A percentile compares a stretch with the other conserved stretches of the same genome.
Conservation (phyloP, 106 monocot species). For the Agapanthus africanus region DNA sequence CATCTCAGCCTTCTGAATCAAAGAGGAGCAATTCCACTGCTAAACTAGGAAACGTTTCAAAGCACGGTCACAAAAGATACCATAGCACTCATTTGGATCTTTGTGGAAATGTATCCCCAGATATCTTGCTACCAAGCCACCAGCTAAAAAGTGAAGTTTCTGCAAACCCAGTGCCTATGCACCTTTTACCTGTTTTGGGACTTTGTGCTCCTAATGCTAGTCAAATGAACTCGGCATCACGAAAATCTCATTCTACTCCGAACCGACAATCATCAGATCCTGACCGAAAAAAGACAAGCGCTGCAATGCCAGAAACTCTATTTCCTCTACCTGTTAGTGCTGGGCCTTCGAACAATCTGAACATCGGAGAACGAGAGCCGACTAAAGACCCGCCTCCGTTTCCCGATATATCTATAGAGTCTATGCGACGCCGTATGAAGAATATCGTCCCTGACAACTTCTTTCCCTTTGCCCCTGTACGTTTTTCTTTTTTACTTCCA, state of each 20-base stretch:
- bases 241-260: slow-evolving; percentile 19
- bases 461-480: slow-evolving; percentile 63
- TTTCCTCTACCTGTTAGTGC: slow-evolving; percentile 19
- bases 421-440: slow-evolving; percentile 32
- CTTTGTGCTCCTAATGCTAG: slow-evolving; percentile 87
- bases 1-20: slow-evolving; percentile 22
- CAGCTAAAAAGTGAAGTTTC: slow-evolving; percentile 20
- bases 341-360: slow-evolving; percentile 22
- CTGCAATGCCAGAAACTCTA: slow-evolving; percentile 23
- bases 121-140: slow-evolving; percentile 29
- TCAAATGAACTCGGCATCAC: slow-evolving; percentile 21
- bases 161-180: slow-evolving; percentile 21
- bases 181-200: slow-evolving; percentile 73
- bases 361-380: slow-evolving; percentile 13
- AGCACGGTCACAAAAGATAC: slow-evolving; percentile 32
- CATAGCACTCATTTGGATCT: slow-evolving; percentile 30
- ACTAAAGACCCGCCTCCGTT: slow-evolving; percentile 9
- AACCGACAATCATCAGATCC: slow-evolving; percentile 13
- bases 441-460: slow-evolving; percentile 41
- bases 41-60: slow-evolving; percentile 27
- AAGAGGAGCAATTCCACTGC: slow-evolving; percentile 20
- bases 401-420: slow-evolving; percentile 30
- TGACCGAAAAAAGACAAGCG: slow-evolving; percentile 29
- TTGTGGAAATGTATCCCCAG: slow-evolving; percentile 30
- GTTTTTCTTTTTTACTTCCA: slow-evolving; percentile 14